Base-by-base conservation (phyloP, 2,329 filamentous ascomycete species). In the Colletotrichum gloeosporioides region DNA sequence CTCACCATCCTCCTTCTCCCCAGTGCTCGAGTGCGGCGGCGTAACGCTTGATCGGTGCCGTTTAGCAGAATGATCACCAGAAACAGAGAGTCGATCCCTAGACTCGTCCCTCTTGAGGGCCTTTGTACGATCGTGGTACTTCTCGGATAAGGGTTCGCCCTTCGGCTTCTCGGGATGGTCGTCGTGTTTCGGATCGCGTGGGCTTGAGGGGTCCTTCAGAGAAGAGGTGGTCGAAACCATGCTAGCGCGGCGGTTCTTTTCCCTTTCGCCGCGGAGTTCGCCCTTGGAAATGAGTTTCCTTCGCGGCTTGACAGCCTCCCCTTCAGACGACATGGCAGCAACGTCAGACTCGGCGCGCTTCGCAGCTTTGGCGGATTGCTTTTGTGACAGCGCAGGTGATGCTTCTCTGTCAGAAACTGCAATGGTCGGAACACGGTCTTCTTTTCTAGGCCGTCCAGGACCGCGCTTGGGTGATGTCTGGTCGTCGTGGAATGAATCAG, bases 231-330 rank as follows among this genome's bases (percentile, higher is more conserved):
- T 92, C 3, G 91, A 92, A 0, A 85, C 88, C 84, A 92, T 85
- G 80, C 91, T 93, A 61, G 89, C 86, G 8, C 92, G 90, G 22
- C 91, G 87, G 78, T 92, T 90, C 81, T 89, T 90, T 70, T 91
- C 89, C 22, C 90, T 86, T 80, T 92, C 90, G 12, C 90, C 90
- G 77, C 91, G 90, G 53, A 93, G 83, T 73, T 93, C 92, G 68
- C 89, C 90, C 44, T 92, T 92, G 1, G 92, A 93, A 25, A 93
- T 87, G 13, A 94, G 87, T 80, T 93, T 94, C 53, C 91, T 87
- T 29, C 92, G 86, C 3, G 92, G 91, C 80, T 93, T 93, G 27
- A 87, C 82, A 10, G 89, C 82, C 80, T 92, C 91, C 3, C 88
- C 91, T 80, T 90, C 90, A 39, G 91, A 92, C 1, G 90, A 91